These are phyloP conservation scores for Ascochyta viciae-villosae DNA, from an alignment of 2,329 filamentous ascomycete species.

Conservation along the genomic window DNA sequence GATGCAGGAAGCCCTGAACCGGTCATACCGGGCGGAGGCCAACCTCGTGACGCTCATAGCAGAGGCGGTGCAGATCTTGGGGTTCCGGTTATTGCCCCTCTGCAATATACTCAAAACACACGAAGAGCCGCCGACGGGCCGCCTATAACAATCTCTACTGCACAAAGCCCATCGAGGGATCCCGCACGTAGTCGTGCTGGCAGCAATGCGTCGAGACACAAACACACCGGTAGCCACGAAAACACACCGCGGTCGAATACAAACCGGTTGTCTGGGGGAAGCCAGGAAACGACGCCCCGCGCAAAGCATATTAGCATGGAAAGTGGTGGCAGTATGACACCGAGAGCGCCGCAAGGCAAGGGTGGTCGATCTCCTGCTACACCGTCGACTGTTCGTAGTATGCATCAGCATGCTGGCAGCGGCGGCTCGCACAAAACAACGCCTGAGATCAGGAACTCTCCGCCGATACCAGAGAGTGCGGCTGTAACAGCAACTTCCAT, in stretches of 20 bases:
- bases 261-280: slow-evolving; percentile 33
- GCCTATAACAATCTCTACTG: slow-evolving; percentile 28
- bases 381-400: slow-evolving; percentile 42
- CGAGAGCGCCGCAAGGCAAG: slow-evolving; percentile 38
- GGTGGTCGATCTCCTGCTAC: slow-evolving; percentile 42
- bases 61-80: slow-evolving; percentile 18
- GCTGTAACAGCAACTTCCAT: slow-evolving; percentile 38
- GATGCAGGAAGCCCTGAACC: slow-evolving; percentile 42
- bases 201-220: slow-evolving; percentile 34
- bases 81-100: slow-evolving; percentile 20
- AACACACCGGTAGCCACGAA: slow-evolving; percentile 32
- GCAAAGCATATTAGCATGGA: slow-evolving; percentile 38
- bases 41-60: slow-evolving; percentile 9
- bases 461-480: slow-evolving; percentile 39
- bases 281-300: slow-evolving; percentile 45
- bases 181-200: slow-evolving; percentile 38
- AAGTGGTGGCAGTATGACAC: slow-evolving; percentile 44
- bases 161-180: slow-evolving; percentile 29
- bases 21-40: slow-evolving; percentile 20
- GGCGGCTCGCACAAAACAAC: slow-evolving; percentile 39
- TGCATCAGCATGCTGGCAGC: slow-evolving; percentile 35
- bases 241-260: slow-evolving; percentile 35
- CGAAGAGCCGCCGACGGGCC: slow-evolving; percentile 37
- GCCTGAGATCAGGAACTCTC: slow-evolving; percentile 31
- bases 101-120: slow-evolving; percentile 32